Conservation (phyloP, 164 flowering plant species). For the Protea cynaroides region DNA sequence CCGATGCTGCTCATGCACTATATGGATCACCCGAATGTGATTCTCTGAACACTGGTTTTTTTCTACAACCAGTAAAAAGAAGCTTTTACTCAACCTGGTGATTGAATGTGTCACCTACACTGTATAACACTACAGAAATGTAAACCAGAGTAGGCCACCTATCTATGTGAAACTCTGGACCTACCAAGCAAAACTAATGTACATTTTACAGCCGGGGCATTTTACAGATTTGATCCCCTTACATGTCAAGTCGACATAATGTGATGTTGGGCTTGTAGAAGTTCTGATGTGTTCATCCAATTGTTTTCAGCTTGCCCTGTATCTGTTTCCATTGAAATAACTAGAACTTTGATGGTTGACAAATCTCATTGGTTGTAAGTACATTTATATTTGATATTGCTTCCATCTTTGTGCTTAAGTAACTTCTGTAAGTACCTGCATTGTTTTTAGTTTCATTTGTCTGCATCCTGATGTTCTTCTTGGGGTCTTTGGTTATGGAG, state of each 20-base stretch:
- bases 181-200: no score
- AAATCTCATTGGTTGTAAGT: no score
- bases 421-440: no score
- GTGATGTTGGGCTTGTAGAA: conserved; percentile 1
- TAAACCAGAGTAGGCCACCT: conserved; percentile 73
- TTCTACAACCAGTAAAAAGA: conserved; percentile 82
- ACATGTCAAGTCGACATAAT: conserved; percentile 35
- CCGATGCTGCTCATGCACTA: conserved; percentile 87
- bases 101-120: conserved; percentile 96
- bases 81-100: conserved; percentile 83
- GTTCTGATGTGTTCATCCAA: conserved; percentile 36
- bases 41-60: conserved; percentile 33
- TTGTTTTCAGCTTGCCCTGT: not conserved
- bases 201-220: no score
- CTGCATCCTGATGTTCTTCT: no score
- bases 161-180: no score
- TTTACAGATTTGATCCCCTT: conserved; percentile 79
- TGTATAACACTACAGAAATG: conserved; percentile 67
- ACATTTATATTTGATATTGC: no score
- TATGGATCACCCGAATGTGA: conserved; percentile 92
- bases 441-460: no score
- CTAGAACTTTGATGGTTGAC: no score
- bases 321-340: not conserved
- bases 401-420: no score
- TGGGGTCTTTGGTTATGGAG: no score